phyloP scores from a whole-genome alignment of 1,284 basidiomycete species.

The Heimioporus retisporus region DNA sequence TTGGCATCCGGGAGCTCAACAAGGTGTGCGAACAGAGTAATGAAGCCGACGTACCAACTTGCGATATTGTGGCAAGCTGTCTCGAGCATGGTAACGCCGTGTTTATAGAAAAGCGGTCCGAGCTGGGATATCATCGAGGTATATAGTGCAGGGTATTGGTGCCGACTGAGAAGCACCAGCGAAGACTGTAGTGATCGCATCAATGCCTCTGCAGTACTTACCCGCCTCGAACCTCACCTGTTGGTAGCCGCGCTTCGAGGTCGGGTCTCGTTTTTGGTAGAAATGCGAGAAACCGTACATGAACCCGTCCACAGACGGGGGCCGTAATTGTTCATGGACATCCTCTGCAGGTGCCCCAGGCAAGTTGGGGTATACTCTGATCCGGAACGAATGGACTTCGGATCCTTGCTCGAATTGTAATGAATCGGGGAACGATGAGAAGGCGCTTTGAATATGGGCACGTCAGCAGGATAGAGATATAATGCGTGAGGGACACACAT shows the following conservation, averaged over 20 bases:
- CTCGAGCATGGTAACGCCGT: conserved; percentile 86
- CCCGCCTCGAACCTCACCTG: conserved; percentile 63
- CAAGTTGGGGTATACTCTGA: conserved; percentile 55
- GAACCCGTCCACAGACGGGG: conserved; percentile 67
- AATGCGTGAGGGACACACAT: conserved; percentile 66
- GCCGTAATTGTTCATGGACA: conserved; percentile 29
- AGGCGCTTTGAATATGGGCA: conserved; percentile 69
- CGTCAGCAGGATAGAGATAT: conserved; percentile 22
- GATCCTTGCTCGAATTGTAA: conserved; percentile 82
- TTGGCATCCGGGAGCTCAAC: conserved; percentile 46
- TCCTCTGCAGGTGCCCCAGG: conserved; percentile 6
- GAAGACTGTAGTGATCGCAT: conserved; percentile 69
- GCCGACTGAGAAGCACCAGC: conserved; percentile 86
- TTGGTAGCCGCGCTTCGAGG: conserved; percentile 86
- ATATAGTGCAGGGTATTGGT: conserved; percentile 89
- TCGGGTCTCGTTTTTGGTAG: conserved; percentile 75
- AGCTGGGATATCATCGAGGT: conserved; percentile 74
- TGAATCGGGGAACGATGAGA: conserved; percentile 96
- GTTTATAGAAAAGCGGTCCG: conserved; percentile 81
- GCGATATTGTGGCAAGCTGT: conserved; percentile 89
- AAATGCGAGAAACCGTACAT: conserved; percentile 91
- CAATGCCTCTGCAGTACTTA: conserved; percentile 10
- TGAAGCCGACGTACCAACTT: conserved; percentile 69
- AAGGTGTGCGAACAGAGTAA: conserved; percentile 10
- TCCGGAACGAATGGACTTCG: conserved; percentile 79